phyloP scores from a whole-genome alignment of 1,139 yeast genomes.

The Nakaseomyces uthaithaninus region DNA sequence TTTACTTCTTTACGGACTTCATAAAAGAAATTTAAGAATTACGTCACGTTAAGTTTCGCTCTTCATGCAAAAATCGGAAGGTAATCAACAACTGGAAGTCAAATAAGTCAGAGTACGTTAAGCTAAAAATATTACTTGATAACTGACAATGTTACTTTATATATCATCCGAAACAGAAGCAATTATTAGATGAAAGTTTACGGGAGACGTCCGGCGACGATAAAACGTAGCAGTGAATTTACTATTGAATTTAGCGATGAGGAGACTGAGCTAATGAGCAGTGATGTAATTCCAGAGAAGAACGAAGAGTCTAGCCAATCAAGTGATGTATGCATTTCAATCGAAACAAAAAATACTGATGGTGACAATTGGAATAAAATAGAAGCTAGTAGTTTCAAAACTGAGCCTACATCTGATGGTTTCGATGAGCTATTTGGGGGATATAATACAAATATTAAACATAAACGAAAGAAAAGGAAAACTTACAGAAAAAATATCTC shows the following conservation, averaged over 20 bases:
- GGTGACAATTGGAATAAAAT: too few species aligned
- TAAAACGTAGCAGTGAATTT: too few species aligned
- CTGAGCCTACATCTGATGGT: background rate
- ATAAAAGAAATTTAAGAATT: too few species aligned
- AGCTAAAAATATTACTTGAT: too few species aligned
- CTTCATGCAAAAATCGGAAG: too few species aligned
- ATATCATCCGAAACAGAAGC: too few species aligned
- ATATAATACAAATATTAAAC: background rate
- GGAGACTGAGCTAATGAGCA: background rate
- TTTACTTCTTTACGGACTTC: too few species aligned
- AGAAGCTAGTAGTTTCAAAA: background rate
- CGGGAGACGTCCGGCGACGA: background rate
- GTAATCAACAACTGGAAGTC: too few species aligned
- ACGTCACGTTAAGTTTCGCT: too few species aligned
- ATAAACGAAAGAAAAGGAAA: slow-evolving; percentile 3
- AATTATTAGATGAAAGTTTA: background rate
- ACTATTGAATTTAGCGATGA: slow-evolving; percentile 1
- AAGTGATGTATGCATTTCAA: background rate
- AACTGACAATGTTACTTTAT: too few species aligned
- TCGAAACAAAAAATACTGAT: background rate
- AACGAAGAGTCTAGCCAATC: background rate
- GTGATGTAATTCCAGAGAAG: background rate
- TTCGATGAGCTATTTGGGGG: slow-evolving; percentile 1
- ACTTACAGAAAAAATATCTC: background rate
- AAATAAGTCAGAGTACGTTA: too few species aligned